Evolutionary conservation across 2,329 filamentous ascomycete species (phyloP), one percentile per base, ranked within the genome.

Genomic region (Chaetomiaceae sp.): DNA sequence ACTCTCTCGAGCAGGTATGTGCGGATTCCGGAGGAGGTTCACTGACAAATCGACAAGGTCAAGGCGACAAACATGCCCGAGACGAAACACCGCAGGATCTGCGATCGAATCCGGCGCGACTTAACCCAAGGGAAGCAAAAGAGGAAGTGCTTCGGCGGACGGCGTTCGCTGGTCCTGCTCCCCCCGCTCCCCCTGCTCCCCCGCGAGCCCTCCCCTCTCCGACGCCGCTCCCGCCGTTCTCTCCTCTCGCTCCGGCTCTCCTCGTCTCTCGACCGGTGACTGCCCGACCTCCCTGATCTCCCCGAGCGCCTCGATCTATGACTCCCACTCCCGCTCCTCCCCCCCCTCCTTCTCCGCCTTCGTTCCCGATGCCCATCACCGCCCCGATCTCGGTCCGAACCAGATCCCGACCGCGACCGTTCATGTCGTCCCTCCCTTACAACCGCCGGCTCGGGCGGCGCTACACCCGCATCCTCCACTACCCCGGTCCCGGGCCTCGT

Each of bases 11-110:
- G 4, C 14, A 2, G 29, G n/a, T n/a, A n/a, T n/a, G n/a, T 5
- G n/a, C 38, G n/a, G 14, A 4, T 3, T 16, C 40, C 1, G 37
- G 13, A 7, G 6, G 25, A 18, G 29, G 29, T 18, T 9, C 29
- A 76, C 85, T 72, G 78, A 90, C 87, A 91, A 32, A 87, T 75
- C 48, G 79, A 70, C 37, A 89, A 65, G 42, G 86, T 73, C 27
- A 78, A 64, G 5, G 78, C 65, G 9, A 89, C 67, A 51, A 89
- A 80, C 5, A 79, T 56, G 1, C 85, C 86, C 5, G 87, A 87
- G 6, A 88, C 76, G 21, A 86, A 75, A 63, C 80, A 85, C 29
- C 77, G 76, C 51, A 85, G 63, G 34, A 85, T 75, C 58, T 82
- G 80, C 33, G 72, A 67, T 33, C 81, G 76, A 54, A 81, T 72